phyloP scores from a whole-genome alignment of 805 yeast genomes.

The Saturnispora ahearnii region DNA sequence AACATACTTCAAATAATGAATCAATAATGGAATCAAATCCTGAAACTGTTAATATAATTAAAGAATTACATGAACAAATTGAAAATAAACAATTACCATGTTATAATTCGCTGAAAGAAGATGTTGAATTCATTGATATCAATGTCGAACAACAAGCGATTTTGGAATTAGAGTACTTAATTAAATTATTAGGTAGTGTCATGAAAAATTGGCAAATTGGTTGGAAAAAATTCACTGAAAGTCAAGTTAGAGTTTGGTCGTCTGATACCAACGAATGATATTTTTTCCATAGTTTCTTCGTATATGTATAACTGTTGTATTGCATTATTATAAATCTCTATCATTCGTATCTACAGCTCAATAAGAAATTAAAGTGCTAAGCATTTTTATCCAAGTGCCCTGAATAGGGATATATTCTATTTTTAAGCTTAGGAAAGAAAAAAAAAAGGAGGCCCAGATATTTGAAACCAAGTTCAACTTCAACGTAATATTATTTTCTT shows the following conservation, averaged over 20 bases:
- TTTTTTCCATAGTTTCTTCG: background rate
- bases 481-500: too few relatives aligned
- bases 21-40: conserved; percentile 6
- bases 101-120: conserved; percentile 34
- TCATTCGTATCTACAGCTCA: too few relatives aligned
- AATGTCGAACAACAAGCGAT: conserved; percentile 35
- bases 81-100: conserved; percentile 40
- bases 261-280: background rate
- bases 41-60: conserved; percentile 13
- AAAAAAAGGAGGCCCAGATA: background rate
- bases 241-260: conserved; percentile 23
- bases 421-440: background rate
- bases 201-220: conserved; percentile 22
- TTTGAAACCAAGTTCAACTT: too few relatives aligned
- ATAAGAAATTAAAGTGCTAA: background rate
- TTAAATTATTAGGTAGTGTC: conserved; percentile 12
- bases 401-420: background rate
- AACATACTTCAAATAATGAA: conserved; percentile 10
- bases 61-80: conserved; percentile 18
- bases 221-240: conserved; percentile 18
- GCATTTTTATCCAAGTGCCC: background rate
- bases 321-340: too few relatives aligned
- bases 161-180: conserved; percentile 13
- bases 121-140: conserved; percentile 35
- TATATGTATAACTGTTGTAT: background rate